Evolutionary conservation across 352 stramenopile genomes (phyloP).

Genomic region (Phytophthora rubi): DNA sequence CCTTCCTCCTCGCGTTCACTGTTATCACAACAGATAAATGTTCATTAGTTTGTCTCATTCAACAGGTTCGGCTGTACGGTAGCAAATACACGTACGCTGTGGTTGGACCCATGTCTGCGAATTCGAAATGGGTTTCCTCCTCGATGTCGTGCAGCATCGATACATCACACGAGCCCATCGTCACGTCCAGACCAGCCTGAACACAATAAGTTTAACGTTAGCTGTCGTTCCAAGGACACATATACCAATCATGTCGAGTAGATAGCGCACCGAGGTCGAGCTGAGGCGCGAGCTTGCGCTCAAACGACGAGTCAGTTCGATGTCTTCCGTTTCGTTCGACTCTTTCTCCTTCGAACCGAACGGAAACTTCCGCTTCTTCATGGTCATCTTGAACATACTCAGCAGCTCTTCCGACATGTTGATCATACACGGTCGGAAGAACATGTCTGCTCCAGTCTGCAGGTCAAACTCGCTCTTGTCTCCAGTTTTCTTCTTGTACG

Average conservation of each 20-base stretch:
- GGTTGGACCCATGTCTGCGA: constrained; percentile 39
- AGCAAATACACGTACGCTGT: constrained; percentile 25
- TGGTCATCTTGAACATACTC: constrained; percentile 81
- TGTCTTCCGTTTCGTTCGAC: constrained; percentile 41
- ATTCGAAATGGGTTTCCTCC: constrained; percentile 52
- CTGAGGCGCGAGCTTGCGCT: constrained; percentile 69
- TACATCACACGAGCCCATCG: constrained; percentile 36
- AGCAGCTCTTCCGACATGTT: constrained; percentile 72
- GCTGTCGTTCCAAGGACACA: not conserved
- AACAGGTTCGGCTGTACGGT: not conserved
- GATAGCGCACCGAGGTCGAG: constrained; percentile 50
- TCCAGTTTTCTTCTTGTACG: constrained; percentile 34
- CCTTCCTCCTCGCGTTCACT: constrained; percentile 48
- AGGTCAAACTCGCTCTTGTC: constrained; percentile 28
- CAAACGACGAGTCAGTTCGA: constrained; percentile 76
- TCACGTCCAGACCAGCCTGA: constrained; percentile 40
- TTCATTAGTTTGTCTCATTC: not conserved
- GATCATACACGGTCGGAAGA: constrained; percentile 58
- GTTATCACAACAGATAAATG: not conserved
- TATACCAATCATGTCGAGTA: not conserved
- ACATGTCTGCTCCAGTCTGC: constrained; percentile 50
- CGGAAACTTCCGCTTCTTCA: constrained; percentile 88
- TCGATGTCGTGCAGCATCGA: constrained; percentile 47
- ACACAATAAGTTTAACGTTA: constrained; percentile 2
- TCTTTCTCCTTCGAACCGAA: constrained; percentile 48